Conservation (phyloP, 805 yeast genomes). For the Cyberlindnera mycetangii region DNA sequence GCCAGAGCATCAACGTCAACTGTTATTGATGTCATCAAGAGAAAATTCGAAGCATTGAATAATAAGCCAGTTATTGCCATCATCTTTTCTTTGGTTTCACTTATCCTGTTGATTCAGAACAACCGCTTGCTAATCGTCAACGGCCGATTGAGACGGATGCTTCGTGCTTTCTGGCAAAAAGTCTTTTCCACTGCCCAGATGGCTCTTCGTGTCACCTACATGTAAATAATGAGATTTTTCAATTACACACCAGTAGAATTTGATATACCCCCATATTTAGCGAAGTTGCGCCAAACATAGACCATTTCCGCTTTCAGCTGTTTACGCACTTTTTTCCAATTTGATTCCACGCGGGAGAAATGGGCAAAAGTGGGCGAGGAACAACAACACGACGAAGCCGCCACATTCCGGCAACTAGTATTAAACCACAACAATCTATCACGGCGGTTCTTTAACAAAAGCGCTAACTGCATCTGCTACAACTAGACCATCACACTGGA, state of each 20-base stretch:
- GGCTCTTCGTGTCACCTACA: constrained; percentile 29
- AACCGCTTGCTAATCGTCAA: constrained; percentile 12
- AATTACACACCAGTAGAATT: no score
- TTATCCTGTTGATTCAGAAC: constrained; percentile 14
- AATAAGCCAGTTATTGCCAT: constrained; percentile 9
- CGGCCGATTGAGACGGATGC: constrained; percentile 11
- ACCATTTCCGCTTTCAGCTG: neutral
- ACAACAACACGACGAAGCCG: neutral
- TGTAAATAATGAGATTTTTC: no score
- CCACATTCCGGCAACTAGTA: neutral
- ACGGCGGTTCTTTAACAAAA: neutral
- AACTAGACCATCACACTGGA: neutral
- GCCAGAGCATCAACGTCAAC: constrained; percentile 1
- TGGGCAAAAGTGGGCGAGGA: neutral
- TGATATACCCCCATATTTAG: no score
- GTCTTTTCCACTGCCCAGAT: constrained; percentile 18
- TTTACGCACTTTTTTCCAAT: neutral
- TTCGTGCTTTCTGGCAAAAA: constrained; percentile 17
- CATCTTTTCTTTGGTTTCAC: constrained; percentile 17
- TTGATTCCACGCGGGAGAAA: neutral
- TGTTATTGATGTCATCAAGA: constrained; percentile 18
- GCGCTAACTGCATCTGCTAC: neutral
- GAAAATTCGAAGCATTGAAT: constrained; percentile 9
- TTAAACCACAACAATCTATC: neutral
- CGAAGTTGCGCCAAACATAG: neutral